Conservation (phyloP, 2,329 filamentous ascomycete genomes). For the Tolypocladium album region DNA sequence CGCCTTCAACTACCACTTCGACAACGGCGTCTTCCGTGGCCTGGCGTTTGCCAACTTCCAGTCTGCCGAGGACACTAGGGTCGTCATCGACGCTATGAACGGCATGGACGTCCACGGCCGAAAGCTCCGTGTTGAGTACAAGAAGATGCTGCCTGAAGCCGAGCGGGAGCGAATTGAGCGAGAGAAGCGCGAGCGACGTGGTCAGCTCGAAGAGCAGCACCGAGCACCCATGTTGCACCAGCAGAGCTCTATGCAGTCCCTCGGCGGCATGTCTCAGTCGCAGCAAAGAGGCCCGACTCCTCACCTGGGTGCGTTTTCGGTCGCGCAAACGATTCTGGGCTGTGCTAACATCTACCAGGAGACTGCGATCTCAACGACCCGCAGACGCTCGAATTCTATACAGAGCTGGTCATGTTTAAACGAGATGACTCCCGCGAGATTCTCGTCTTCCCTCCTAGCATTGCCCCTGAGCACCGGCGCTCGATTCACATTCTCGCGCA, state of each 20-base stretch:
- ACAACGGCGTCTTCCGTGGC: conserved; percentile 92
- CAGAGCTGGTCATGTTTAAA: conserved; percentile 81
- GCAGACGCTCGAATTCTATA: conserved; percentile 77
- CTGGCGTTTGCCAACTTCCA: conserved; percentile 98
- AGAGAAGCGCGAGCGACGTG: conserved; percentile 90
- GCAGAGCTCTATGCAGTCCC: conserved; percentile 77
- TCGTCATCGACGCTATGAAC: conserved; percentile 89
- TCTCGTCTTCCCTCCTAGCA: conserved; percentile 70
- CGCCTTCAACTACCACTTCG: conserved; percentile 99
- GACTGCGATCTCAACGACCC: conserved; percentile 90
- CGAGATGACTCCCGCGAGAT: conserved; percentile 67
- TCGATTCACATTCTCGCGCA: conserved; percentile 92
- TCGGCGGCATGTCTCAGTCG: conserved; percentile 54
- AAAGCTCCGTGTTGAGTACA: conserved; percentile 94
- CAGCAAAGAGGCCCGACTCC: conserved; percentile 35
- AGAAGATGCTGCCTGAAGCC: conserved; percentile 95
- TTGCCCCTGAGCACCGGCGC: conserved; percentile 75
- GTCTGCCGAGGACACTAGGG: conserved; percentile 82
- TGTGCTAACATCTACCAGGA: conserved; percentile 18
- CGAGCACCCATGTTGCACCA: conserved; percentile 67
- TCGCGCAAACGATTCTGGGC: background rate
- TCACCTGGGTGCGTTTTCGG: conserved; percentile 28
- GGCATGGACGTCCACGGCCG: conserved; percentile 91
- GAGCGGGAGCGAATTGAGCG: conserved; percentile 93
- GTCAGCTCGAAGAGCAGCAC: conserved; percentile 95